Base-by-base conservation (phyloP, 2,329 filamentous ascomycete genomes). In the Fusarium gaditjirri region DNA sequence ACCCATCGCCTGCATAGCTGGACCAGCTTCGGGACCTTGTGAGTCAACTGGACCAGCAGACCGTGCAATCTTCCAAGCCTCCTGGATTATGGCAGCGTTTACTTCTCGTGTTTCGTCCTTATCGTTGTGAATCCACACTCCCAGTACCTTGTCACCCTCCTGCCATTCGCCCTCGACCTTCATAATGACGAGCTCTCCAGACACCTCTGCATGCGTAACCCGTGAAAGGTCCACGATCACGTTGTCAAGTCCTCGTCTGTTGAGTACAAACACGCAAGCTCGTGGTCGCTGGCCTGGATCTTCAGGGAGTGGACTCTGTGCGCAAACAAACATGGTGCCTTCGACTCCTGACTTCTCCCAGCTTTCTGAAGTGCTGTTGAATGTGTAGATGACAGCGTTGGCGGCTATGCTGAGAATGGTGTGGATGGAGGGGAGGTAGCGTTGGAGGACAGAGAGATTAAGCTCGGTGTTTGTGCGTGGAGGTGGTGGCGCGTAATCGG, bases 341-440 rank as follows among this genome's bases (percentile, higher is more conserved):
- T 97, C 95, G 16, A 95, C 88, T 61, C 91, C 93, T 49, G 89
- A 89, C 84, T 97, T 97, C 79, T 96, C 93, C 96, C 96, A 98
- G 66, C 86, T 83, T 57, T 88, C 84, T 6, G 89, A 86, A 8
- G 86, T 82, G 50, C 89, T 86, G 69, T 87, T 89, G 83, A 97
- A 96, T 52, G 88, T 89, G 85, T 98, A 98, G 73, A 98, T 88
- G 39, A 96, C 93, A 31, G 93, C 93, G 77, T 95, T 97, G 36
- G 93, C 92, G 10, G 94, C 94, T 74, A 96, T 92, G 70, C 92
- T 92, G 71, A 94, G 86, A 78, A 98, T 94, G 57, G 87, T 84
- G 65, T 86, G 85, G 72, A 98, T 90, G 64, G 89, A 87, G 36
- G 94, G 93, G 65, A 94, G 89, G 83, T 97, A 93, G 74, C 94